Percentiles rank a stretch among this genome's conserved stretches.
These are phyloP conservation scores for Phytopythium ostracodes DNA, from an alignment of 352 stramenopile genomes.

Conservation along the genomic window DNA sequence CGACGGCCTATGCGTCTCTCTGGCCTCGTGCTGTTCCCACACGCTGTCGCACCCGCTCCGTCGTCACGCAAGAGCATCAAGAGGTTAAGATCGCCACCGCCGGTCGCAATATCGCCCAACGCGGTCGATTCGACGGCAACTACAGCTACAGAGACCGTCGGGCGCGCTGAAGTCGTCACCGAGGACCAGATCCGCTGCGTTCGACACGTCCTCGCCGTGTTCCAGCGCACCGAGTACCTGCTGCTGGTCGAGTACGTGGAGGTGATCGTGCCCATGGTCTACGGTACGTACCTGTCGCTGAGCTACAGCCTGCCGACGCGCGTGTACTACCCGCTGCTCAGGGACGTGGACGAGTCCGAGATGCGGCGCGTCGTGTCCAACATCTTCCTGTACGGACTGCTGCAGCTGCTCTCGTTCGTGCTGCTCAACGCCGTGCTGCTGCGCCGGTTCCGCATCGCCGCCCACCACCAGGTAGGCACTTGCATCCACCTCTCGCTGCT, in stretches of 20 bases:
- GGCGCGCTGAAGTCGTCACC: neutral
- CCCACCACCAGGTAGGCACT: neutral
- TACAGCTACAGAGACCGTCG: neutral
- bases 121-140: neutral
- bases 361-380: slow-evolving; percentile 13
- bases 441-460: slow-evolving; percentile 16
- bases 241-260: slow-evolving; percentile 33
- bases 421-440: slow-evolving; percentile 13
- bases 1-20: neutral
- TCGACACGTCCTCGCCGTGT: slow-evolving; percentile 12
- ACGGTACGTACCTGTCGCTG: slow-evolving; percentile 15
- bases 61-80: neutral
- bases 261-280: slow-evolving; percentile 29
- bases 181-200: slow-evolving; percentile 13
- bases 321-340: slow-evolving; percentile 16
- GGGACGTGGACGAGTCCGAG: slow-evolving; percentile 5
- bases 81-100: neutral
- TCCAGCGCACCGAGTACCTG: slow-evolving; percentile 24
- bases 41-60: neutral
- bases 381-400: slow-evolving; percentile 22
- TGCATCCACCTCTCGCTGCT: no score
- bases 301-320: slow-evolving; percentile 13
- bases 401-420: slow-evolving; percentile 17
- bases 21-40: neutral
- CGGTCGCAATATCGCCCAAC: neutral